A percentile compares a stretch with the other conserved stretches of the same genome.
phyloP scores from a whole-genome alignment of 2,329 filamentous ascomycete genomes.

The Sporothrix pallida region DNA sequence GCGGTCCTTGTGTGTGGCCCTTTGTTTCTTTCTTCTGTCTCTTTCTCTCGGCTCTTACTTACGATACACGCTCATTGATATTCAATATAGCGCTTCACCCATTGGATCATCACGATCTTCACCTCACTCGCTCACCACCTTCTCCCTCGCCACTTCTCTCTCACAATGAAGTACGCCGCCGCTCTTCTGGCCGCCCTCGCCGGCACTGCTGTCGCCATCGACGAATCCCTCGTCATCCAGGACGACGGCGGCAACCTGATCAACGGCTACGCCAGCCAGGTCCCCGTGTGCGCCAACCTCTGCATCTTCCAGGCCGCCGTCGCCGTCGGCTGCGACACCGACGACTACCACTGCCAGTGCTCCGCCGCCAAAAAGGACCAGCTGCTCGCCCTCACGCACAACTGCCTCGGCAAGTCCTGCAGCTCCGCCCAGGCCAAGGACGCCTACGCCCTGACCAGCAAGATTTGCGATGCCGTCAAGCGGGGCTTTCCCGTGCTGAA shows the following conservation, averaged over 20 bases:
- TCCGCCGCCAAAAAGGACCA: constrained; percentile 29
- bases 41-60: background rate
- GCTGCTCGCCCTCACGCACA: constrained; percentile 27
- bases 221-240: constrained; percentile 29
- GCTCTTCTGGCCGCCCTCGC: constrained; percentile 13
- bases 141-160: background rate
- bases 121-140: background rate
- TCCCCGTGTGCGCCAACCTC: constrained; percentile 37
- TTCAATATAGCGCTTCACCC: background rate
- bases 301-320: constrained; percentile 36
- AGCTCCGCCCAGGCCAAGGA: background rate
- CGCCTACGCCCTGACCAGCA: constrained; percentile 15
- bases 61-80: background rate
- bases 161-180: background rate
- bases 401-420: constrained; percentile 37
- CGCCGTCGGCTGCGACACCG: constrained; percentile 34
- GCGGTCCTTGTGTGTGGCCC: background rate
- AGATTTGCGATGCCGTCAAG: constrained; percentile 31
- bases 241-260: constrained; percentile 41
- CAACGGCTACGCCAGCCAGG: constrained; percentile 51
- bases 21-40: background rate
- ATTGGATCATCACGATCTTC: background rate
- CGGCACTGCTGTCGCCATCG: background rate
- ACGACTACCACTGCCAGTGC: constrained; percentile 38
- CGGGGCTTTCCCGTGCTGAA: constrained; percentile 19